phyloP scores from a whole-genome alignment of 2,329 filamentous ascomycete genomes.

The Alternaria burnsii region DNA sequence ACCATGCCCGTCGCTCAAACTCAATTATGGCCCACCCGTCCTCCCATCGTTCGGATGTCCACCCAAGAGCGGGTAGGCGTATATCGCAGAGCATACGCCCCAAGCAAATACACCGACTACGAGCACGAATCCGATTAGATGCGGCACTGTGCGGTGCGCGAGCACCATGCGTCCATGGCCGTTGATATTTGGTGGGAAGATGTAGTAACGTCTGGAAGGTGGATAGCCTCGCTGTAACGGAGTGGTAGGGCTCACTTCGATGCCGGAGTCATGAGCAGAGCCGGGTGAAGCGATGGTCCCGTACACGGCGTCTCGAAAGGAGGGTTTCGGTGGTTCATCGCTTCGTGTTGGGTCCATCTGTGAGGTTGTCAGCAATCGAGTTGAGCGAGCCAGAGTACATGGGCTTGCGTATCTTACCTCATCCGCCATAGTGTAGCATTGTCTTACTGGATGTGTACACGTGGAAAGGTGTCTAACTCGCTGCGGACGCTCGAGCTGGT shows the following conservation, averaged over 20 bases:
- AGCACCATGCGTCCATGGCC: conserved; percentile 32
- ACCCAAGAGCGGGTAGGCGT: conserved; percentile 24
- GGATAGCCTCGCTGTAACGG: conserved; percentile 18
- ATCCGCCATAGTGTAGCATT: conserved; percentile 29
- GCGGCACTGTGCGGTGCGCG: conserved; percentile 30
- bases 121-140: conserved; percentile 24
- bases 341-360: conserved; percentile 12
- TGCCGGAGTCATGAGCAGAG: conserved; percentile 22
- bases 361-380: conserved; percentile 9
- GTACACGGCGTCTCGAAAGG: conserved; percentile 22
- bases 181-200: conserved; percentile 33
- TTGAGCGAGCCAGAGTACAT: not conserved
- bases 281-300: conserved; percentile 14
- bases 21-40: not conserved
- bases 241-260: conserved; percentile 21
- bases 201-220: conserved; percentile 28
- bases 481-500: not conserved
- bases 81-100: conserved; percentile 32
- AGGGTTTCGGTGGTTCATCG: conserved; percentile 6
- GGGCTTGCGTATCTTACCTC: conserved; percentile 13
- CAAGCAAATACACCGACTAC: conserved; percentile 29
- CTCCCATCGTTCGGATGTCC: conserved; percentile 14
- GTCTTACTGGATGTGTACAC: not conserved
- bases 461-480: not conserved
- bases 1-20: not conserved